These are phyloP conservation scores for Eleusine coracana DNA, from an alignment of 176 grass and related monocot genomes.

Conservation along the genomic window DNA sequence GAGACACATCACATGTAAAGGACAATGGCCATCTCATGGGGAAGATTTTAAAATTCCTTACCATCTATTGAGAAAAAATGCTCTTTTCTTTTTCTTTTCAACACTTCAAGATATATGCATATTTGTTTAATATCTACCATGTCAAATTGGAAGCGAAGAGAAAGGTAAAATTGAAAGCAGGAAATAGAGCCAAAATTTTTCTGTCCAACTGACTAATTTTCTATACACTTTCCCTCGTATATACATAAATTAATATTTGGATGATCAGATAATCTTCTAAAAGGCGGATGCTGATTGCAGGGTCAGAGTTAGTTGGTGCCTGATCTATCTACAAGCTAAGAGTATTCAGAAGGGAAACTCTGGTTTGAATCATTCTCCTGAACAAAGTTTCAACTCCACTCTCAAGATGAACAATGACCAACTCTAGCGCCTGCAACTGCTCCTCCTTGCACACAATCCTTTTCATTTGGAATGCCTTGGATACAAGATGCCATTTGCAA, in stretches of 20 bases:
- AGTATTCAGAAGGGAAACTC: slow-evolving; percentile 7
- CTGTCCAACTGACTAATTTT: background rate
- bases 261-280: slow-evolving; percentile 9
- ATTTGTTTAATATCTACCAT: background rate
- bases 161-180: background rate
- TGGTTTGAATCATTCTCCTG: slow-evolving; percentile 1
- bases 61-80: background rate
- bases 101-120: background rate
- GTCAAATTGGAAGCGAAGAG: background rate
- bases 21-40: background rate
- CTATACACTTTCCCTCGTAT: background rate
- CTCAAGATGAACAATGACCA: background rate
- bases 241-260: background rate
- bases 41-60: background rate
- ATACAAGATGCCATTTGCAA: slow-evolving; percentile 39
- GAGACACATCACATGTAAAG: slow-evolving; percentile 31
- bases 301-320: background rate
- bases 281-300: slow-evolving; percentile 3
- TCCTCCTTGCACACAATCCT: background rate
- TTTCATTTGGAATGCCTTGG: background rate
- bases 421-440: background rate
- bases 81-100: background rate
- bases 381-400: background rate
- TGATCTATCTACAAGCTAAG: slow-evolving; percentile 5
- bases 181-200: background rate